Evolutionary conservation across 768 basidiomycete species (phyloP).

Genomic region (Hypsizygus marmoreus): DNA sequence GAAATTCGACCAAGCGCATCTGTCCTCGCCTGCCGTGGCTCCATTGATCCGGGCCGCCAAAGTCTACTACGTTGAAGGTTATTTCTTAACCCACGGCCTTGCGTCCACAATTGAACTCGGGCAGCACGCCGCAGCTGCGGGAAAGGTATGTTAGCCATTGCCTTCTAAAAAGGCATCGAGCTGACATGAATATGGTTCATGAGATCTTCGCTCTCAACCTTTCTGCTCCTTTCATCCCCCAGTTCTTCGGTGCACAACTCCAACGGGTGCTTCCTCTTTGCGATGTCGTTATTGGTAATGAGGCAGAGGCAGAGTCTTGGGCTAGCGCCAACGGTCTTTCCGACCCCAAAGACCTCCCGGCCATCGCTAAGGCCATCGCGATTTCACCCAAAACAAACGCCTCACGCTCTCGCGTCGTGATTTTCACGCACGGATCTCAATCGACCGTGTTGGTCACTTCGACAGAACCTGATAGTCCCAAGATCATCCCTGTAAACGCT

Average conservation of each 20-base stretch:
- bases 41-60: conserved; percentile 79
- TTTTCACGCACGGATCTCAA: conserved; percentile 89
- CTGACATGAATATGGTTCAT: conserved; percentile 5
- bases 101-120: conserved; percentile 71
- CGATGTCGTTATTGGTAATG: conserved; percentile 95
- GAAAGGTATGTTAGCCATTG: conserved; percentile 59
- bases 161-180: neutral
- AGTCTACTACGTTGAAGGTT: conserved; percentile 93
- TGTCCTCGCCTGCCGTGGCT: conserved; percentile 74
- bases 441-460: conserved; percentile 77
- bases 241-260: conserved; percentile 87
- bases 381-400: conserved; percentile 71
- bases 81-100: conserved; percentile 93
- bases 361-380: conserved; percentile 80
- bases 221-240: conserved; percentile 95
- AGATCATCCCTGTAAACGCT: conserved; percentile 58
- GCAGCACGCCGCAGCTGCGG: conserved; percentile 70
- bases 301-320: conserved; percentile 90
- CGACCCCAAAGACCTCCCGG: conserved; percentile 62
- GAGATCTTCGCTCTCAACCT: conserved; percentile 92
- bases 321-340: conserved; percentile 72
- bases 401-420: conserved; percentile 74
- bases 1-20: conserved; percentile 80
- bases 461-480: conserved; percentile 52
- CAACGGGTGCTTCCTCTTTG: conserved; percentile 79